These are phyloP conservation scores for Alternaria sp. DNA, from an alignment of 2,329 filamentous ascomycete genomes.

Conservation along the genomic window DNA sequence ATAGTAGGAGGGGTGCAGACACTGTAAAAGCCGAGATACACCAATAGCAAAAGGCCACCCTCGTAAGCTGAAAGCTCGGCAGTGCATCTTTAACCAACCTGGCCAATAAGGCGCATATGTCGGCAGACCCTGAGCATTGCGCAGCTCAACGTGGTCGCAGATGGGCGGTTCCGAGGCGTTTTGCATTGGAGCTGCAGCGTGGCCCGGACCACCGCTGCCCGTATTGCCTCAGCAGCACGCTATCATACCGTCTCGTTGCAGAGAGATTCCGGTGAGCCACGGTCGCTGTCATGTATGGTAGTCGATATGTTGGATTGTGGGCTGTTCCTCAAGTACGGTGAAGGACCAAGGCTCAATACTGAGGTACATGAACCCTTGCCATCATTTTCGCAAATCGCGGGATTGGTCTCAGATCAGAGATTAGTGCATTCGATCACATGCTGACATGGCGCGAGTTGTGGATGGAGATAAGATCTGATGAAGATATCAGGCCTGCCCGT, in stretches of 20 bases:
- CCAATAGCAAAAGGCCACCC: constrained; percentile 25
- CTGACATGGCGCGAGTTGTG: constrained; percentile 13
- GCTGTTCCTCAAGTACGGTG: constrained; percentile 9
- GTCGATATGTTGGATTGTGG: constrained; percentile 10
- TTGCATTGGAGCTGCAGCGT: constrained; percentile 16
- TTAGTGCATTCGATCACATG: constrained; percentile 10
- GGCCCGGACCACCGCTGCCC: constrained; percentile 12
- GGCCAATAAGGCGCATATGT: constrained; percentile 21
- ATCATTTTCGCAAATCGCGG: constrained; percentile 11
- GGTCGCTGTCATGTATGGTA: constrained; percentile 7
- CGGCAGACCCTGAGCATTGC: constrained; percentile 19
- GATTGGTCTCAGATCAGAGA: constrained; percentile 8
- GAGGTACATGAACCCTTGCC: constrained; percentile 22
- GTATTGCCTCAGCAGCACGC: constrained; percentile 16
- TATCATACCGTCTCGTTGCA: constrained; percentile 28
- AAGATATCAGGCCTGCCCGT: constrained; percentile 11
- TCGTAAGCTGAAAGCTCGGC: constrained; percentile 25
- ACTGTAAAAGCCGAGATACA: constrained; percentile 18
- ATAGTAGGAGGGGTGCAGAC: constrained; percentile 8
- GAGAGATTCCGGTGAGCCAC: constrained; percentile 27
- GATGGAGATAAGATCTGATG: constrained; percentile 7
- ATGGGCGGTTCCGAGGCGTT: constrained; percentile 23
- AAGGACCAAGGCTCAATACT: constrained; percentile 13
- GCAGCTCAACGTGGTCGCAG: constrained; percentile 33
- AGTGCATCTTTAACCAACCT: constrained; percentile 7